Conservation (phyloP, 2,329 filamentous ascomycete genomes). For the Teratosphaeria zuluensis region DNA sequence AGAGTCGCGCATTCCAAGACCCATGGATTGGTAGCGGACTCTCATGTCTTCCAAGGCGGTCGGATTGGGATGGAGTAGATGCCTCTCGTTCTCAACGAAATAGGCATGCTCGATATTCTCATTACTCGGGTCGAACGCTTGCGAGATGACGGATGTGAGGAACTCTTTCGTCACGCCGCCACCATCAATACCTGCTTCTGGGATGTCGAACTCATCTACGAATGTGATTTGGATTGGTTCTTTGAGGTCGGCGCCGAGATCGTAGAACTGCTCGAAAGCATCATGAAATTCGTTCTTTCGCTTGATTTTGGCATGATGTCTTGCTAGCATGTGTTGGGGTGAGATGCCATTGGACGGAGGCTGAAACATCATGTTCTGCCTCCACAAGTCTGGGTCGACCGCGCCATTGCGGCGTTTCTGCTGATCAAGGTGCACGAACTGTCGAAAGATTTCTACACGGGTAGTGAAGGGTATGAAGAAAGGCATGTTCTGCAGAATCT, state of each 20-base stretch:
- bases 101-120: conserved; percentile 32
- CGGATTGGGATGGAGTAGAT: conserved; percentile 82
- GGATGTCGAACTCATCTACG: conserved; percentile 76
- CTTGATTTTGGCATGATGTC: conserved; percentile 66
- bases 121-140: conserved; percentile 60
- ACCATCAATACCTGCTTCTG: conserved; percentile 90
- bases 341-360: conserved; percentile 14
- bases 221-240: conserved; percentile 96
- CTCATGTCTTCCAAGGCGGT: conserved; percentile 33
- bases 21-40: conserved; percentile 2
- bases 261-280: conserved; percentile 74
- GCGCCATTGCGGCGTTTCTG: conserved; percentile 55
- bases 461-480: conserved; percentile 93
- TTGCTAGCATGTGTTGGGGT: conserved; percentile 40
- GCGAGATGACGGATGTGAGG: conserved; percentile 73
- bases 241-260: conserved; percentile 72
- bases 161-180: conserved; percentile 98
- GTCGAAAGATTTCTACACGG: conserved; percentile 81
- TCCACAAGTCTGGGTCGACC: conserved; percentile 66
- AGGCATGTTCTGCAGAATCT: conserved; percentile 90
- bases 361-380: conserved; percentile 37
- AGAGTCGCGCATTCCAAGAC: conserved; percentile 7
- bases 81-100: conserved; percentile 77
- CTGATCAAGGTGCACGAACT: conserved; percentile 84
- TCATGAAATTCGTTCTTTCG: conserved; percentile 75